Percentiles rank a stretch among this genome's conserved stretches.
phyloP scores from a whole-genome alignment of 257 asterid species.

The Solanum tarapatanum region DNA sequence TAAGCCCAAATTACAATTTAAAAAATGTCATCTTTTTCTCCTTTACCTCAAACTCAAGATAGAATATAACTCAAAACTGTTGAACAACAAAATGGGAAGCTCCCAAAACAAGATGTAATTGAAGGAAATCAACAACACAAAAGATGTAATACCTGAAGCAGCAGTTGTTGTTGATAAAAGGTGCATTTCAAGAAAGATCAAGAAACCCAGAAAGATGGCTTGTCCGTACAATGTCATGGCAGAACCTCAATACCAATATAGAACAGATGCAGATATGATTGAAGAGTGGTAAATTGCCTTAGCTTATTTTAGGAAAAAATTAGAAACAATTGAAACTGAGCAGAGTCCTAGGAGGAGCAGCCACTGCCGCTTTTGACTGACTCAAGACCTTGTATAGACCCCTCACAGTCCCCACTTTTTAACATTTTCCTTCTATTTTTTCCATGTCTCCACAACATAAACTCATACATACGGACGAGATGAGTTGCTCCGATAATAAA shows the following conservation, averaged over 20 bases:
- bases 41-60: not conserved
- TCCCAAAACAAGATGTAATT: not conserved
- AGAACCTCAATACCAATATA: not conserved
- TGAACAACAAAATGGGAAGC: not conserved
- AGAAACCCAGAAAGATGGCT: conserved; percentile 23
- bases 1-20: not conserved
- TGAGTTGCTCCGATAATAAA: too few relatives aligned
- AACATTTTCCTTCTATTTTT: not conserved
- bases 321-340: not conserved
- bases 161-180: conserved; percentile 31
- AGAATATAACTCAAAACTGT: not conserved
- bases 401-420: not conserved
- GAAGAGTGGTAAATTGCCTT: not conserved
- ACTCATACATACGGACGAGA: too few relatives aligned
- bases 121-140: not conserved
- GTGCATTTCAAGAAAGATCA: conserved; percentile 25
- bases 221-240: conserved; percentile 38
- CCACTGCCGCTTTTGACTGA: conserved; percentile 16
- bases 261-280: not conserved
- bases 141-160: conserved; percentile 26
- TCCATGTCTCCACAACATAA: too few relatives aligned
- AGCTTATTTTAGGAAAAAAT: not conserved
- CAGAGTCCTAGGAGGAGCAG: not conserved
- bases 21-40: not conserved
- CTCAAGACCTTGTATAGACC: not conserved